Evolutionary conservation across 2,329 filamentous ascomycete genomes (phyloP).

Genomic region (Exophiala viscosa): DNA sequence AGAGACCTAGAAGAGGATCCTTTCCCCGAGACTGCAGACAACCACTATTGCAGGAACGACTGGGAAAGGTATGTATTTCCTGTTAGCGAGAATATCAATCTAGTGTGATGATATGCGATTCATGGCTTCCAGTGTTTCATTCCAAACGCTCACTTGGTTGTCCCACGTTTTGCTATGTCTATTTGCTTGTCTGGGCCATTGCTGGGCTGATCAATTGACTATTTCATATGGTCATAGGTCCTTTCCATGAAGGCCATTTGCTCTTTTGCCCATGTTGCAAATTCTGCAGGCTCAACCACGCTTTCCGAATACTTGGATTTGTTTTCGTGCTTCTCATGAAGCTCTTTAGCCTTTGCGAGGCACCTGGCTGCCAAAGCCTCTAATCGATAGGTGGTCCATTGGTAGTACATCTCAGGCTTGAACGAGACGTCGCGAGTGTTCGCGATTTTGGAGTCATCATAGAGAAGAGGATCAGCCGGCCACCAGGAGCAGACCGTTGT

Average conservation of each 20-base stretch:
- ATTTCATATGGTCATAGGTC: conserved; percentile 8
- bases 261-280: conserved; percentile 7
- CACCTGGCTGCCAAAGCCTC: conserved; percentile 57
- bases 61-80: conserved; percentile 6
- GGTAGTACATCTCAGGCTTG: conserved; percentile 55
- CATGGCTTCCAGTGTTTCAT: too few species aligned
- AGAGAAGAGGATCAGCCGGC: conserved; percentile 50
- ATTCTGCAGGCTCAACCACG: conserved; percentile 2
- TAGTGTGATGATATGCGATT: too few species aligned
- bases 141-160: too few species aligned
- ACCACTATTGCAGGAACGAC: conserved; percentile 3
- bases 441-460: conserved; percentile 58
- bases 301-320: conserved; percentile 4
- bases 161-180: too few species aligned
- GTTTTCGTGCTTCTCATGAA: background rate
- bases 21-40: conserved; percentile 1
- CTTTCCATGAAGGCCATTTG: conserved; percentile 5
- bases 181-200: too few species aligned
- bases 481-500: conserved; percentile 64
- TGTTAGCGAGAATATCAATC: conserved; percentile 6
- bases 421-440: conserved; percentile 58
- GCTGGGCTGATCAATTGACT: background rate
- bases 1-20: conserved; percentile 6
- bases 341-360: background rate
- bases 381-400: conserved; percentile 60